Evolutionary conservation across 1,284 basidiomycete genomes (phyloP).

Genomic region (Marasmius sp.): DNA sequence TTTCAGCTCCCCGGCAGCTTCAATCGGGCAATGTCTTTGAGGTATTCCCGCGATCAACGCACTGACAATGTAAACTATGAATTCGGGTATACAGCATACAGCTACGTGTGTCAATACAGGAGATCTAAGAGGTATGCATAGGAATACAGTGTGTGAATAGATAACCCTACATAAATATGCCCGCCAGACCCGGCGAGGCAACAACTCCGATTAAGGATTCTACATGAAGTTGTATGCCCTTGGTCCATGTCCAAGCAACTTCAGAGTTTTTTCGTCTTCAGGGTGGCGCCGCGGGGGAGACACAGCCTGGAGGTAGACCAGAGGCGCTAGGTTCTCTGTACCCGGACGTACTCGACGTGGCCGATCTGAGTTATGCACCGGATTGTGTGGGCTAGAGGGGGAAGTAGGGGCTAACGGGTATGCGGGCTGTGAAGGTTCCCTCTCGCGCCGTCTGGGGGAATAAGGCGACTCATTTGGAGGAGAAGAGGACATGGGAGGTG

Average conservation of each 20-base stretch:
- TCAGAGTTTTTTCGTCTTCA: conserved; percentile 55
- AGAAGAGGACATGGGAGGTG: conserved; percentile 18
- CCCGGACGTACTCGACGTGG: conserved; percentile 27
- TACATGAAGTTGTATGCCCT: neutral
- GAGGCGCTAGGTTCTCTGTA: conserved; percentile 45
- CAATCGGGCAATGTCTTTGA: too few species aligned
- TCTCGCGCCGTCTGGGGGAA: neutral
- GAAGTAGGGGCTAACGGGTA: neutral
- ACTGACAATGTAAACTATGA: neutral
- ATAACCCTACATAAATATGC: neutral
- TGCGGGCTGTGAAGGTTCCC: neutral
- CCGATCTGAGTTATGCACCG: conserved; percentile 31
- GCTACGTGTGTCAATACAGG: neutral
- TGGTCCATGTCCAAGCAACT: conserved; percentile 34
- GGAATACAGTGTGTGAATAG: neutral
- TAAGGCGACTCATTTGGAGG: conserved; percentile 16
- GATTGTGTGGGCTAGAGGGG: conserved; percentile 3
- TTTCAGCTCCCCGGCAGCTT: too few species aligned
- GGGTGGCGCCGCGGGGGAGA: conserved; percentile 50
- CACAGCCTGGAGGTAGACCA: conserved; percentile 50
- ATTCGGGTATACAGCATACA: neutral
- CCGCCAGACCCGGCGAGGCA: neutral
- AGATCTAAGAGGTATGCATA: neutral
- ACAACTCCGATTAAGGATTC: neutral
- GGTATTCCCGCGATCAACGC: too few species aligned